Evolutionary conservation across 106 monocot genomes (phyloP), one percentile per base, ranked within the genome.

Genomic region (Allium sativum): DNA sequence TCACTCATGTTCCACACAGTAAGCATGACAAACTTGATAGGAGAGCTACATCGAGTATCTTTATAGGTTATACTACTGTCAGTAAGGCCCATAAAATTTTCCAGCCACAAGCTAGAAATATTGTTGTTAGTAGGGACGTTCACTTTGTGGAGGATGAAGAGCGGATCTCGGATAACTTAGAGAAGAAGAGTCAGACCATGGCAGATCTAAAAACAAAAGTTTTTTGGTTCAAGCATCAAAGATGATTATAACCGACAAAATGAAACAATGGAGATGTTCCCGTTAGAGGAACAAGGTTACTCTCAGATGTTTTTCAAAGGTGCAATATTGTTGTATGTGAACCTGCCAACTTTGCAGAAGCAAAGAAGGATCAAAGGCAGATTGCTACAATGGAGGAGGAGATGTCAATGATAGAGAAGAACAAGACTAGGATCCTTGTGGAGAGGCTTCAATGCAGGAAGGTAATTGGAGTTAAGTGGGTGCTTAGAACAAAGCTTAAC

Each of bases 311-410:
- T 62, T 62, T 44, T 43, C 44, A 20, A 45, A 62, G 45, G 6
- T 62, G 62, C 62, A 62, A 62, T 10, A 43, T 62, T 8, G 62
- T 50, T 50, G 17, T 62, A 16, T 62, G 14, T 45, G 62, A 62
- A 62, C 44, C 9, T 62, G 7, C 48, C 46, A 21, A 45, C 4
- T 47, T 11, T 64, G 64, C 48, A 64, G 48, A 45, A 50, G 12
- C 7, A 50, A 50, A 16, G 12, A 22, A 9, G 2, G 17, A 45
- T 8, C 15, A 64, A 13, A 18, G 20, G 7, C 47, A 45, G 63
- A n/a, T 47, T 14, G 16, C 44, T 3, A 12, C 63, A 48, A 64
- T 64, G 63, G 20, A 64, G 64, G 47, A 48, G 18, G 50, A 50
- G 4, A 8, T 48, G 17, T 64, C 7, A 2, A 48, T 48, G 47